These are phyloP conservation scores for Triangularia setosa DNA, from an alignment of 2,329 filamentous ascomycete genomes.

Conservation along the genomic window DNA sequence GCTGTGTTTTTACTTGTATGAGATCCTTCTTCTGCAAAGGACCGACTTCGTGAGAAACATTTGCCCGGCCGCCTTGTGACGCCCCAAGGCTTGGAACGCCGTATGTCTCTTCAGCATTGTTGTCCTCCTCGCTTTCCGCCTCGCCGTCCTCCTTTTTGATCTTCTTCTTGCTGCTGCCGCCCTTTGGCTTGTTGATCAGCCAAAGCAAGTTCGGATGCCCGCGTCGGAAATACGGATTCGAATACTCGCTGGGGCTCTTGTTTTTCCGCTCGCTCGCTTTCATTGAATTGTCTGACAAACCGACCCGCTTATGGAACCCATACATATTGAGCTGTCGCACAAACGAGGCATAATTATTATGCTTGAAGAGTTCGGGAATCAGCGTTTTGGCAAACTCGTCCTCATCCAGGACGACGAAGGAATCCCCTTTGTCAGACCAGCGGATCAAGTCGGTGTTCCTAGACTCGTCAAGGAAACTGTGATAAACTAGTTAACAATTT, in stretches of 20 bases:
- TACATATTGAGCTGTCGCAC: conserved; percentile 96
- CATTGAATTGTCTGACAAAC: conserved; percentile 95
- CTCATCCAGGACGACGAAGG: conserved; percentile 94
- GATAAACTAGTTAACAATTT: conserved; percentile 20
- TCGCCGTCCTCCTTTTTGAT: conserved; percentile 62
- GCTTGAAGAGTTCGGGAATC: conserved; percentile 96
- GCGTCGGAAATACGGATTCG: conserved; percentile 91
- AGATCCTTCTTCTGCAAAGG: conserved; percentile 68
- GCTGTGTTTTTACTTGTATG: conserved; percentile 70
- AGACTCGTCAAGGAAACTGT: conserved; percentile 85
- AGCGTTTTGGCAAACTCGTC: conserved; percentile 98
- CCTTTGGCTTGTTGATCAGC: conserved; percentile 95
- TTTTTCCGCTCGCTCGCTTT: conserved; percentile 94
- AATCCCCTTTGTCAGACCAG: conserved; percentile 95
- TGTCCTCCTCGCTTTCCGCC: conserved; percentile 66
- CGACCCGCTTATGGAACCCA: conserved; percentile 94
- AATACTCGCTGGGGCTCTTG: conserved; percentile 97
- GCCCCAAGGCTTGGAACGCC: conserved; percentile 20
- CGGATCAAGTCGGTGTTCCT: conserved; percentile 93
- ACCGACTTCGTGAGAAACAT: conserved; percentile 39
- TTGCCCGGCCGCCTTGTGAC: conserved; percentile 16
- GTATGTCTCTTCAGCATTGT: conserved; percentile 40
- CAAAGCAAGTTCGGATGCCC: conserved; percentile 89
- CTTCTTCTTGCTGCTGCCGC: conserved; percentile 56
- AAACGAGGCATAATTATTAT: conserved; percentile 97